Percentiles rank a stretch among this genome's conserved stretches.
These are phyloP conservation scores for Tetrapisispora fleetii DNA, from an alignment of 805 yeast genomes.

Conservation along the genomic window DNA sequence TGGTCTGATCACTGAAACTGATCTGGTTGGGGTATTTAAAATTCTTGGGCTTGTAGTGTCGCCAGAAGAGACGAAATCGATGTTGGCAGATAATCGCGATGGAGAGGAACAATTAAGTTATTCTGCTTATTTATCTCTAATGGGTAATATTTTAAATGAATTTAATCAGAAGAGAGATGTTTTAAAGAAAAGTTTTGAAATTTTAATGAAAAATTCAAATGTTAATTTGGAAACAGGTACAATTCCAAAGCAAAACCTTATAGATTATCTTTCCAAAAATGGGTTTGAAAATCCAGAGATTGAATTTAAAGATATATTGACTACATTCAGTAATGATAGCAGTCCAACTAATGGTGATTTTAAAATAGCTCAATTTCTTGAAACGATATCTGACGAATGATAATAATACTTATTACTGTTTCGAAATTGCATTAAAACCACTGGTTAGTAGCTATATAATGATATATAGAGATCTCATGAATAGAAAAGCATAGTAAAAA, in stretches of 20 bases:
- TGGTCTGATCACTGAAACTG: constrained; percentile 46
- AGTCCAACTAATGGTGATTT: constrained; percentile 51
- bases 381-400: constrained; percentile 31
- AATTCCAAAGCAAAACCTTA: constrained; percentile 42
- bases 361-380: constrained; percentile 53
- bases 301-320: constrained; percentile 43
- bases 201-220: background rate
- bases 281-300: constrained; percentile 29
- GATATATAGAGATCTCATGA: background rate
- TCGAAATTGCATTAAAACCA: background rate
- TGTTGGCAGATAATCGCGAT: constrained; percentile 34
- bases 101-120: constrained; percentile 38
- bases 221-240: constrained; percentile 29
- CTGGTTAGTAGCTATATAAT: background rate
- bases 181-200: constrained; percentile 41
- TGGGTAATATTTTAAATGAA: constrained; percentile 46
- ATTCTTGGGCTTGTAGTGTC: constrained; percentile 40
- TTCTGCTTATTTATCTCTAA: constrained; percentile 52
- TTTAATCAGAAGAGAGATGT: constrained; percentile 46
- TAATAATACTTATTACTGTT: background rate
- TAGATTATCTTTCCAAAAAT: constrained; percentile 39
- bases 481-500: background rate
- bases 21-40: constrained; percentile 44
- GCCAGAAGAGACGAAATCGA: constrained; percentile 36
- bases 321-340: constrained; percentile 44